phyloP scores from a whole-genome alignment of 2,329 filamentous ascomycete genomes.

The Truncatella angustata region DNA sequence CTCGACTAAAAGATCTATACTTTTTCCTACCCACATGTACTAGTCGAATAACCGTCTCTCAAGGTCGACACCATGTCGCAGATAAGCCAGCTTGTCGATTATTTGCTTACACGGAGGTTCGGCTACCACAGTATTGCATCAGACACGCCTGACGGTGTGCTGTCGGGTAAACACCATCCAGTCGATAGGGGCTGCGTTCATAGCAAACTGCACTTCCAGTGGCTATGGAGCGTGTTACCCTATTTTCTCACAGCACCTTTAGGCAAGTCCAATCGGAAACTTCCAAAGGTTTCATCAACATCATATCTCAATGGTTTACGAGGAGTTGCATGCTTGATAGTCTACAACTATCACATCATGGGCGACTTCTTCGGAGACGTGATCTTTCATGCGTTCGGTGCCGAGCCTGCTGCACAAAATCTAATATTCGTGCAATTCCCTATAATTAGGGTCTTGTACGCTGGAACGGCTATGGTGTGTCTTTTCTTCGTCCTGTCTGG shows the following conservation, averaged over 20 bases:
- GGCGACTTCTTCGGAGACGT: not conserved
- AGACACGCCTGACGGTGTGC: too few species aligned
- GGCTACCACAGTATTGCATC: too few species aligned
- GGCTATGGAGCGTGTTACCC: not conserved
- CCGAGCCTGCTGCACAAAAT: not conserved
- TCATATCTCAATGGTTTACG: constrained; percentile 5
- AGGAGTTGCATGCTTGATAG: constrained; percentile 1
- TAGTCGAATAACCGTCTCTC: too few species aligned
- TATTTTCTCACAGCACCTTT: not conserved
- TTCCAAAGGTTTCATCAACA: not conserved
- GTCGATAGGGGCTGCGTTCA: too few species aligned
- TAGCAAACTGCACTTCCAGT: too few species aligned
- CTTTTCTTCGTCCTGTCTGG: constrained; percentile 9
- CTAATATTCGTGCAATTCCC: not conserved
- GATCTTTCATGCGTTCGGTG: not conserved
- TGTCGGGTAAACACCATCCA: too few species aligned
- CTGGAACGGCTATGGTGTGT: constrained; percentile 5
- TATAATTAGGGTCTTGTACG: not conserved
- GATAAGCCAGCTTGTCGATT: too few species aligned
- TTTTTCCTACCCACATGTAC: too few species aligned
- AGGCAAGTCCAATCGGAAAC: not conserved
- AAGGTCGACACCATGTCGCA: too few species aligned
- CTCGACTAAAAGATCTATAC: too few species aligned
- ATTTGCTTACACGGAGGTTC: too few species aligned
- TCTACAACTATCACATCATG: not conserved